A percentile compares a stretch with the other conserved stretches of the same genome.
phyloP scores from a whole-genome alignment of 495 filamentous ascomycete species.

The Jackrogersella multiformis region DNA sequence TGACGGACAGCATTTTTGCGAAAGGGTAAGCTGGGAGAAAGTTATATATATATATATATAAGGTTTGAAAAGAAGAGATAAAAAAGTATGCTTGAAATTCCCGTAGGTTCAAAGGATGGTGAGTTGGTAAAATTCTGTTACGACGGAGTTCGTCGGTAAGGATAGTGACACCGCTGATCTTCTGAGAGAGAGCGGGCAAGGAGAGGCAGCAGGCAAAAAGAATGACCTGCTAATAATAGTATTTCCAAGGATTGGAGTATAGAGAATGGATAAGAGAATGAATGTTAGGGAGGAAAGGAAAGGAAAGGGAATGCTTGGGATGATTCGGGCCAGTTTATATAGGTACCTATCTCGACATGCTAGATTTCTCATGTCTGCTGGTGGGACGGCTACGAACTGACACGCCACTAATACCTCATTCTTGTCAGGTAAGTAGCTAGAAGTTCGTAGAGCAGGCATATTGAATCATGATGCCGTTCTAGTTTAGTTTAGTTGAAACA shows the following conservation, averaged over 20 bases:
- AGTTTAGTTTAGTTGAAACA: conserved; percentile 3
- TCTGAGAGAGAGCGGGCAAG: conserved; percentile 5
- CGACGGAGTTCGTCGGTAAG: background rate
- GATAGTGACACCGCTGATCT: background rate
- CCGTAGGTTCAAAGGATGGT: background rate
- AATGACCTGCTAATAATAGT: conserved; percentile 24
- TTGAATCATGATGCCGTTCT: conserved; percentile 22
- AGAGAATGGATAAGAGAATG: conserved; percentile 22
- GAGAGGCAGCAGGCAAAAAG: conserved; percentile 16
- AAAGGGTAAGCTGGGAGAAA: background rate
- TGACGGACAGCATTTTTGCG: conserved; percentile 28
- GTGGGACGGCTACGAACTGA: background rate
- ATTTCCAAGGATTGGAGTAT: conserved; percentile 6
- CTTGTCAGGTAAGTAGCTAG: background rate
- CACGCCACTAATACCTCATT: conserved; percentile 18
- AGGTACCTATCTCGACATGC: background rate
- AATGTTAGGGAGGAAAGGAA: conserved; percentile 1
- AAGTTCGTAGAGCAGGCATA: background rate
- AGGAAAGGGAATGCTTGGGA: background rate
- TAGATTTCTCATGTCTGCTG: background rate
- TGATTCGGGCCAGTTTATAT: conserved; percentile 4
- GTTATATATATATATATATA: too few relatives aligned
- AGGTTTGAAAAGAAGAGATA: background rate
- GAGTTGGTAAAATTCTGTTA: background rate
- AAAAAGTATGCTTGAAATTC: background rate